phyloP scores from a whole-genome alignment of 2,329 filamentous ascomycete species.

The Aspergillus piperis region DNA sequence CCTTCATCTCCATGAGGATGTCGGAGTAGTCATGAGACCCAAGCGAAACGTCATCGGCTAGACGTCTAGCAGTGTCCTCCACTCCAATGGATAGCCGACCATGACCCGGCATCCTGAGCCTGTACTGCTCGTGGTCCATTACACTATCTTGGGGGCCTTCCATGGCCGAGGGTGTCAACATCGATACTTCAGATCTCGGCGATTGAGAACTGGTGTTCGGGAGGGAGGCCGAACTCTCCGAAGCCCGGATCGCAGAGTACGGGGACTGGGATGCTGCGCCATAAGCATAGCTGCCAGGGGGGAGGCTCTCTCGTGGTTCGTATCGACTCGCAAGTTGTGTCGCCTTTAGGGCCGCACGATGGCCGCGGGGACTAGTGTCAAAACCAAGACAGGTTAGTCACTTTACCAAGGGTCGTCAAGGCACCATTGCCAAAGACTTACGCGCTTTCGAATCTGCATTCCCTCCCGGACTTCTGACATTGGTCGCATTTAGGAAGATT shows the following conservation, averaged over 20 bases:
- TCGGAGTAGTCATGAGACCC: conserved; percentile 31
- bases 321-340: conserved; percentile 26
- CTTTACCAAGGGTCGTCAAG: neutral
- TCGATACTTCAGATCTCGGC: conserved; percentile 32
- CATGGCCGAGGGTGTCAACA: conserved; percentile 30
- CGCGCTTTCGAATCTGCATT: conserved; percentile 85
- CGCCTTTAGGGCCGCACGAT: conserved; percentile 30
- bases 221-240: conserved; percentile 33
- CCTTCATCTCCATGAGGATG: conserved; percentile 34
- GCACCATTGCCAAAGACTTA: conserved; percentile 53
- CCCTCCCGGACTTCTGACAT: conserved; percentile 85
- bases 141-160: conserved; percentile 28
- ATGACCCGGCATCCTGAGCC: conserved; percentile 23
- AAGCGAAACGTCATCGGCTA: conserved; percentile 14
- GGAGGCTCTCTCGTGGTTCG: conserved; percentile 25
- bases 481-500: conserved; percentile 85
- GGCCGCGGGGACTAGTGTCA: conserved; percentile 35
- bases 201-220: conserved; percentile 34
- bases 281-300: conserved; percentile 19
- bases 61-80: conserved; percentile 19
- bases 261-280: conserved; percentile 27
- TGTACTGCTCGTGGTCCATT: conserved; percentile 29
- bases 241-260: conserved; percentile 35
- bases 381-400: neutral
- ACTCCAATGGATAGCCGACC: conserved; percentile 17